Conservation (phyloP, 768 basidiomycete genomes). For the Xanthoconium purpureum region DNA sequence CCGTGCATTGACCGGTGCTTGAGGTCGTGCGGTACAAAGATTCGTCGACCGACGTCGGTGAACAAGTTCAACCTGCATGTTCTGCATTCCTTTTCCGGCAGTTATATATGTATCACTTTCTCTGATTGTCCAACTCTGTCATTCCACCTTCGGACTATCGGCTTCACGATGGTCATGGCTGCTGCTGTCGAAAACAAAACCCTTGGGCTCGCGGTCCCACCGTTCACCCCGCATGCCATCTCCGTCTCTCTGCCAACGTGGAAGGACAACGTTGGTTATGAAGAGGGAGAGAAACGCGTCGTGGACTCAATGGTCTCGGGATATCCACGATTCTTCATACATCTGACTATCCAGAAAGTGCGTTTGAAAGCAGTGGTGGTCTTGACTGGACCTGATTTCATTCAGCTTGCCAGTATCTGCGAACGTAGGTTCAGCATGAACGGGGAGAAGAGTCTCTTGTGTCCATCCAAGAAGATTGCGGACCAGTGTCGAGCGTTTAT, state of each 20-base stretch:
- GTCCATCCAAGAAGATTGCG: slow-evolving; percentile 70
- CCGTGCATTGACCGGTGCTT: too few species aligned
- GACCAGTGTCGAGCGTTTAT: slow-evolving; percentile 76
- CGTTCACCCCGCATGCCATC: slow-evolving; percentile 81
- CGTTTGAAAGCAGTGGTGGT: slow-evolving; percentile 17
- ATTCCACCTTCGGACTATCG: too few species aligned
- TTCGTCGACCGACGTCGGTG: too few species aligned
- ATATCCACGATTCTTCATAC: slow-evolving; percentile 94
- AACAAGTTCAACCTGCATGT: background rate
- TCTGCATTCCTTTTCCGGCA: background rate
- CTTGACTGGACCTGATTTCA: background rate
- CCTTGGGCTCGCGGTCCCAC: slow-evolving; percentile 56
- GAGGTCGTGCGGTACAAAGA: too few species aligned
- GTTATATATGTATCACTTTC: background rate
- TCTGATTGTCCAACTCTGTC: too few species aligned
- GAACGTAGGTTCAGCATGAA: slow-evolving; percentile 71
- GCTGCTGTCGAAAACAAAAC: slow-evolving; percentile 13
- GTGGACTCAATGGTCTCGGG: slow-evolving; percentile 79
- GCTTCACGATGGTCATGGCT: slow-evolving; percentile 4
- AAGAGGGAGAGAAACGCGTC: slow-evolving; percentile 82
- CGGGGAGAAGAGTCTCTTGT: slow-evolving; percentile 76
- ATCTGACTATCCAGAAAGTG: slow-evolving; percentile 81
- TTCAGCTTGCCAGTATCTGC: slow-evolving; percentile 75
- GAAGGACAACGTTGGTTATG: slow-evolving; percentile 88
- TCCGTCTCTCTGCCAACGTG: slow-evolving; percentile 95